These are phyloP conservation scores for Gleditsia sinensis DNA, from an alignment of 306 rosid genomes.

Conservation along the genomic window DNA sequence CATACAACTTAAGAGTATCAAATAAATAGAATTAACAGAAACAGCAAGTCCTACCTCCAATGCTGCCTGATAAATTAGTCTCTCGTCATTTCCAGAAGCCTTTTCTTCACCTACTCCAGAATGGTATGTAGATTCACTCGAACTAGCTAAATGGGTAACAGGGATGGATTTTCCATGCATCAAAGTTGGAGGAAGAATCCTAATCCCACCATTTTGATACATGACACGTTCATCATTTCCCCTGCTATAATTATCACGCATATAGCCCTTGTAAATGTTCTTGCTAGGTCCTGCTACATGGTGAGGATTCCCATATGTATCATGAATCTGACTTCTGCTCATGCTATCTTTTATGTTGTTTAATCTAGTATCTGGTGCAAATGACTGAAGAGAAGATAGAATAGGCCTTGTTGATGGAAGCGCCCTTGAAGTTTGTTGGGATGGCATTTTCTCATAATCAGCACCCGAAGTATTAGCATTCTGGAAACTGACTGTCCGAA, in stretches of 20 bases:
- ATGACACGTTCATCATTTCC: constrained; percentile 49
- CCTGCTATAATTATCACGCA: constrained; percentile 49
- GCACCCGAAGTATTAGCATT: constrained; percentile 45
- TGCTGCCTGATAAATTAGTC: constrained; percentile 88
- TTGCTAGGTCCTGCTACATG: constrained; percentile 56
- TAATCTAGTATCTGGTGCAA: constrained; percentile 39
- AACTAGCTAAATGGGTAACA: constrained; percentile 51
- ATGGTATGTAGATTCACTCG: constrained; percentile 62
- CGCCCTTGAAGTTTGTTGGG: constrained; percentile 72
- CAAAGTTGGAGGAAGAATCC: constrained; percentile 67
- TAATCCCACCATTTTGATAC: constrained; percentile 57
- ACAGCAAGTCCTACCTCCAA: constrained; percentile 59
- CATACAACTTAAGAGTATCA: constrained; percentile 22
- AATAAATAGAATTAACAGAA: neutral
- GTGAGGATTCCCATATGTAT: constrained; percentile 43
- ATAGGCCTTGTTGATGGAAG: constrained; percentile 61
- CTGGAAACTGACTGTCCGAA: constrained; percentile 44
- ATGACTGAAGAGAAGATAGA: constrained; percentile 49
- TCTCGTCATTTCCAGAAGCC: constrained; percentile 72
- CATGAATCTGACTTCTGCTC: constrained; percentile 50
- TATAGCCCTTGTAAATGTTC: constrained; percentile 46
- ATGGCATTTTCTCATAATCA: constrained; percentile 59
- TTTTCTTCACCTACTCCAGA: constrained; percentile 68
- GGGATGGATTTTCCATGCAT: constrained; percentile 54
- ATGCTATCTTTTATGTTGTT: constrained; percentile 46